Evolutionary conservation across 768 basidiomycete species (phyloP).

Genomic region (Trametes maxima): DNA sequence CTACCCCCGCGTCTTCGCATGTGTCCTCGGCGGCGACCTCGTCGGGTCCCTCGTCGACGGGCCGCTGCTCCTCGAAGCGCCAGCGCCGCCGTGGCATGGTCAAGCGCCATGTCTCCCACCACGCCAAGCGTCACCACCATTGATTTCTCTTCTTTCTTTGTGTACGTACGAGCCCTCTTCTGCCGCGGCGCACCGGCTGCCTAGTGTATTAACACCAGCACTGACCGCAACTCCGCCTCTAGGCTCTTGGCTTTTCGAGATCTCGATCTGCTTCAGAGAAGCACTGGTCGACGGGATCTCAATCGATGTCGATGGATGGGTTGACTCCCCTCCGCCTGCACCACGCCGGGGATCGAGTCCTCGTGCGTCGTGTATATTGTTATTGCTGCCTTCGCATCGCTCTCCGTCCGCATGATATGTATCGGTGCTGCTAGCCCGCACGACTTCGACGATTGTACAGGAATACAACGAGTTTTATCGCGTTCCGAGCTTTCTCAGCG

Average conservation of each 20-base stretch:
- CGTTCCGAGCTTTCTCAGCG: neutral
- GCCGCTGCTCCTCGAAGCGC: slow-evolving; percentile 21
- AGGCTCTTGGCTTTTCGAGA: slow-evolving; percentile 23
- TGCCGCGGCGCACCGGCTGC: neutral
- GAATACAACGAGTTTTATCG: slow-evolving; percentile 18
- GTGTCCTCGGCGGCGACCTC: slow-evolving; percentile 15
- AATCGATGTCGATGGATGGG: slow-evolving; percentile 24
- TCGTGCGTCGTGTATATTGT: neutral
- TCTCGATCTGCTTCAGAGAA: slow-evolving; percentile 32
- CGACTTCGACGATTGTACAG: slow-evolving; percentile 19
- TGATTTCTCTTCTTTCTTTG: slow-evolving; percentile 22
- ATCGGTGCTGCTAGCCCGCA: slow-evolving; percentile 22
- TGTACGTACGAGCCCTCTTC: slow-evolving; percentile 10
- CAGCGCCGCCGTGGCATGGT: slow-evolving; percentile 23
- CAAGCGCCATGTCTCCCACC: slow-evolving; percentile 24
- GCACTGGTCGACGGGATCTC: slow-evolving; percentile 27
- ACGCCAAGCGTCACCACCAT: slow-evolving; percentile 29
- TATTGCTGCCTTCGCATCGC: neutral
- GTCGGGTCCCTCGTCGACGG: slow-evolving; percentile 22
- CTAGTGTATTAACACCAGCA: neutral
- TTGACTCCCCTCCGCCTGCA: slow-evolving; percentile 12
- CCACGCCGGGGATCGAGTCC: slow-evolving; percentile 10
- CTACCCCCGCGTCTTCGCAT: slow-evolving; percentile 6
- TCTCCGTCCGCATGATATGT: slow-evolving; percentile 14
- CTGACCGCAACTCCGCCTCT: neutral